A percentile compares a stretch with the other conserved stretches of the same genome.
Evolutionary conservation across 2,329 filamentous ascomycete species (phyloP).

Genomic region (Aspergillus uvarum): DNA sequence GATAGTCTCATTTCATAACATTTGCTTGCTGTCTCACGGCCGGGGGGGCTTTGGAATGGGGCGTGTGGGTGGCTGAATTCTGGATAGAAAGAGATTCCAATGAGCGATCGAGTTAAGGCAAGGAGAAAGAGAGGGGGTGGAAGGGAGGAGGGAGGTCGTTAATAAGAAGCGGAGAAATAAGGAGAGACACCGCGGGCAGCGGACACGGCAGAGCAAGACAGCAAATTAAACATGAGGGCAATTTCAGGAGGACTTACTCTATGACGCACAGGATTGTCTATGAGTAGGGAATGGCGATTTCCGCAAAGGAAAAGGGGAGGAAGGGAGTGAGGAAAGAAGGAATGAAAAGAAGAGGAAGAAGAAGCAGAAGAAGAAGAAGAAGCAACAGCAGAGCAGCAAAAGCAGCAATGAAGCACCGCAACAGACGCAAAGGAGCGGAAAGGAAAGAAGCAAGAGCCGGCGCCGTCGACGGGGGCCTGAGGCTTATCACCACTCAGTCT

Average conservation of each 20-base stretch:
- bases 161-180: conserved; percentile 2
- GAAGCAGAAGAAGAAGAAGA: background rate
- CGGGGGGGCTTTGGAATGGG: background rate
- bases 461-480: conserved; percentile 1
- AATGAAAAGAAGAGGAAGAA: background rate
- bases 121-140: conserved; percentile 5
- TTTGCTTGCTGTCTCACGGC: background rate
- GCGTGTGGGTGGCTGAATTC: background rate
- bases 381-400: background rate
- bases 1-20: conserved; percentile 28
- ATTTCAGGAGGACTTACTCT: background rate
- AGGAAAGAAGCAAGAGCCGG: background rate
- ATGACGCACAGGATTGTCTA: background rate
- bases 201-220: background rate
- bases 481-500: conserved; percentile 8
- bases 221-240: background rate
- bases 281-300: background rate
- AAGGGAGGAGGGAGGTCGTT: conserved; percentile 5
- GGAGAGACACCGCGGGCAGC: background rate
- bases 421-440: too few species aligned
- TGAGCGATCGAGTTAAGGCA: conserved; percentile 4
- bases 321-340: conserved; percentile 7
- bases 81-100: conserved; percentile 3
- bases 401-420: background rate
- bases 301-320: background rate